Percentiles rank a stretch among this genome's conserved stretches.
phyloP scores from a whole-genome alignment of 768 basidiomycete species.

The Phylloporus sp. region DNA sequence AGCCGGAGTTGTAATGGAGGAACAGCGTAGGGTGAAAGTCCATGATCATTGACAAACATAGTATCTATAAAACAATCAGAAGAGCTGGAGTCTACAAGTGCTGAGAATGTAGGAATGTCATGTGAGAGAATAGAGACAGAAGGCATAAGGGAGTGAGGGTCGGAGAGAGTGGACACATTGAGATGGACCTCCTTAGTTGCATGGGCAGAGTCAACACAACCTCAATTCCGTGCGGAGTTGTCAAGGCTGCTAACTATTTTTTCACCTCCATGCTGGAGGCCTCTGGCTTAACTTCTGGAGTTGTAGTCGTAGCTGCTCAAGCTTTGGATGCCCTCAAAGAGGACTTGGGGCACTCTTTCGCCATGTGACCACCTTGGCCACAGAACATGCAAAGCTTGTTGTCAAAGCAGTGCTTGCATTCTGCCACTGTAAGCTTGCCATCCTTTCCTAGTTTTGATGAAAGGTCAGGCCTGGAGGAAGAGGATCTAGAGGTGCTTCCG shows the following conservation, averaged over 20 bases:
- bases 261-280: slow-evolving; percentile 1
- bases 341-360: not conserved
- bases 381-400: slow-evolving; percentile 7
- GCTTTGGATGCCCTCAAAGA: not conserved
- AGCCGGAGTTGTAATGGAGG: not conserved
- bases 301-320: not conserved
- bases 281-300: too few species aligned
- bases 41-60: too few species aligned
- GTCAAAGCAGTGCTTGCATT: not conserved
- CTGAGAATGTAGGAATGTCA: too few species aligned
- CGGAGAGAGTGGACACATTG: slow-evolving; percentile 4
- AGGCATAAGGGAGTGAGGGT: too few species aligned
- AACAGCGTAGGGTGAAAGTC: not conserved
- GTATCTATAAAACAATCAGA: too few species aligned
- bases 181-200: slow-evolving; percentile 1
- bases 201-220: not conserved
- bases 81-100: too few species aligned
- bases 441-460: not conserved
- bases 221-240: not conserved
- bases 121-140: too few species aligned
- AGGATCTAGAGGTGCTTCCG: too few species aligned
- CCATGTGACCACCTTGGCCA: not conserved
- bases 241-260: not conserved
- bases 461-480: too few species aligned
- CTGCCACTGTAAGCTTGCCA: not conserved